Evolutionary conservation across 202 grass and related monocot species (phyloP).

Genomic region (Musa balbisiana): DNA sequence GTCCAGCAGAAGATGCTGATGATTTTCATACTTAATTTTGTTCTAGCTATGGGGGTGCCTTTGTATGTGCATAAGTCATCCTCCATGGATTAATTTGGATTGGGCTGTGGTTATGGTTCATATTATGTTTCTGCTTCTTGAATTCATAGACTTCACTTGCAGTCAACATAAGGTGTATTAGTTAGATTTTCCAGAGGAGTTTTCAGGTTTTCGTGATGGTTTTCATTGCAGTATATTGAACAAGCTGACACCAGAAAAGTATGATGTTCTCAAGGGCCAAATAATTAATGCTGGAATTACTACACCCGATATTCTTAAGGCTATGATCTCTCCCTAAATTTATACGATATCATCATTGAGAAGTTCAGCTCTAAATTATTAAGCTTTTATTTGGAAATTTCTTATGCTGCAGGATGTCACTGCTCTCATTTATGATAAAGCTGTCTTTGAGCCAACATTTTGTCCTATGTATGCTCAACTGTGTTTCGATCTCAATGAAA

Average conservation of each 20-base stretch:
- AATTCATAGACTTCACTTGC: no score
- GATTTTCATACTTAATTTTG: not conserved
- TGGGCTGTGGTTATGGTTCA: no score
- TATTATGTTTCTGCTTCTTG: no score
- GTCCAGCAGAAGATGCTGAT: not conserved
- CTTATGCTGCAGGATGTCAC: slow-evolving; percentile 55
- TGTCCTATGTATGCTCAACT: slow-evolving; percentile 74
- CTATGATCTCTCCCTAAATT: no score
- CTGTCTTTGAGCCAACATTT: slow-evolving; percentile 73
- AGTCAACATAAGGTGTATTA: no score
- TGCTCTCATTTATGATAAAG: slow-evolving; percentile 85
- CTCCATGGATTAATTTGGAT: no score
- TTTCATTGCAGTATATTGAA: slow-evolving; percentile 67
- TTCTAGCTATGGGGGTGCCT: no score
- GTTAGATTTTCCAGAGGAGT: not conserved
- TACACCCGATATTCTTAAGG: slow-evolving; percentile 74
- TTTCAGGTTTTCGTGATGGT: no score
- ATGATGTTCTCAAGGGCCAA: slow-evolving; percentile 78
- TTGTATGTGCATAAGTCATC: no score
- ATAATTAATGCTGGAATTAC: slow-evolving; percentile 67
- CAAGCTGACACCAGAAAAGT: slow-evolving; percentile 95
- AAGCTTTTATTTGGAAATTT: slow-evolving; percentile 12
- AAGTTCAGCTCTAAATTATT: slow-evolving; percentile 7
- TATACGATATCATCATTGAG: not conserved
- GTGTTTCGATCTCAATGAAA: slow-evolving; percentile 62